A percentile compares a stretch with the other conserved stretches of the same genome.
These are phyloP conservation scores for Achaetomiella virescens DNA, from an alignment of 495 filamentous ascomycete species.

Conservation along the genomic window DNA sequence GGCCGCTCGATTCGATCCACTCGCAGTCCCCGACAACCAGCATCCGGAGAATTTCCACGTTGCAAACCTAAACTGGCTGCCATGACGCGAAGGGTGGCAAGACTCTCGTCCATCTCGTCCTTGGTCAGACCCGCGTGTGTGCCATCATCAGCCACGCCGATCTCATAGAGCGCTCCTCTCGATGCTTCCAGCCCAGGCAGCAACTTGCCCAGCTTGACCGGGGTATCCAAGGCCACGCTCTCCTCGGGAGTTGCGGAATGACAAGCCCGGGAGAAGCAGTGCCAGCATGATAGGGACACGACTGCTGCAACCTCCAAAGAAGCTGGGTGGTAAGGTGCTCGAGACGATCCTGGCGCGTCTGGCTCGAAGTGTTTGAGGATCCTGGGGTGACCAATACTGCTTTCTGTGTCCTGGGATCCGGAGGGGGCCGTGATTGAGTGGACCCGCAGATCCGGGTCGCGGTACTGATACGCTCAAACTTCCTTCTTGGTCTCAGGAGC, in stretches of 20 bases:
- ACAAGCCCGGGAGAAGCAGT: constrained; percentile 60
- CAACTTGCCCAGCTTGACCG: constrained; percentile 55
- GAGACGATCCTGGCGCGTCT: constrained; percentile 72
- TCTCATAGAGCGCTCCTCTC: constrained; percentile 89
- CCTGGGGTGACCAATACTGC: constrained; percentile 21
- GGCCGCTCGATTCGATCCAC: constrained; percentile 43
- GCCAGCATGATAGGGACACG: constrained; percentile 78
- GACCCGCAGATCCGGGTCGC: constrained; percentile 37
- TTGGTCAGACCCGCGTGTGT: constrained; percentile 82
- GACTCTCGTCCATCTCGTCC: constrained; percentile 87
- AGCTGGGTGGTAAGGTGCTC: constrained; percentile 92
- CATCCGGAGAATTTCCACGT: constrained; percentile 73
- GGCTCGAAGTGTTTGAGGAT: constrained; percentile 39
- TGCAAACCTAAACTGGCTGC: constrained; percentile 84
- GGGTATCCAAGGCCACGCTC: constrained; percentile 43
- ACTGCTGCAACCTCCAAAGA: constrained; percentile 91
- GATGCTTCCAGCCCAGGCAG: constrained; percentile 86
- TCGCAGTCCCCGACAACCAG: constrained; percentile 84
- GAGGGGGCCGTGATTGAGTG: constrained; percentile 53
- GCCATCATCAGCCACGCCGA: constrained; percentile 92
- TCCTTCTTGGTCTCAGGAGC: constrained; percentile 71
- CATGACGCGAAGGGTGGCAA: constrained; percentile 79
- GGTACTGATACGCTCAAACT: constrained; percentile 56
- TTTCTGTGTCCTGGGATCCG: constrained; percentile 51
- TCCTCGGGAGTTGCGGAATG: constrained; percentile 67